phyloP scores from a whole-genome alignment of 2,329 filamentous ascomycete species.

The Fusarium setosum region DNA sequence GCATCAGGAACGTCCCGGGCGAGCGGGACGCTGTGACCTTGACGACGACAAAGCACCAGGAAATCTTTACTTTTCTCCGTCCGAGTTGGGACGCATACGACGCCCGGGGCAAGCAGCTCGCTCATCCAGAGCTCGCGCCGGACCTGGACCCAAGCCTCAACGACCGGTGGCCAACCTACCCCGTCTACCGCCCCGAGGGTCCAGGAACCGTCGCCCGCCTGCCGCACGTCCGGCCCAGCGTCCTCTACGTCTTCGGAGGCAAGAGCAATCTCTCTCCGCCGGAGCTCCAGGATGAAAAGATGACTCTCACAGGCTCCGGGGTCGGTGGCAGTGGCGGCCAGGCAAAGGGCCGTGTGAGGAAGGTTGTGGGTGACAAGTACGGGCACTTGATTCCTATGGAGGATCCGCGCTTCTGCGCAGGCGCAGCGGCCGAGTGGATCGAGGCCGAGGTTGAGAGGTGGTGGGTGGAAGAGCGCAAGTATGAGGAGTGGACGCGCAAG shows the following conservation, averaged over 20 bases:
- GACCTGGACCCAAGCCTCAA: slow-evolving; percentile 59
- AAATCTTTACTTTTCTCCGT: slow-evolving; percentile 80
- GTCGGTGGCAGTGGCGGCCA: slow-evolving; percentile 75
- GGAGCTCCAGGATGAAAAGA: slow-evolving; percentile 65
- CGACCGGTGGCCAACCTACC: slow-evolving; percentile 52
- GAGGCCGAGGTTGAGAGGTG: slow-evolving; percentile 66
- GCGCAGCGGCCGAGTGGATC: slow-evolving; percentile 67
- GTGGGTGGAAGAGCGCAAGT: slow-evolving; percentile 66
- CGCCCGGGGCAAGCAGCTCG: slow-evolving; percentile 48
- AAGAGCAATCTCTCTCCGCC: slow-evolving; percentile 66
- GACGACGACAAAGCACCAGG: slow-evolving; percentile 84
- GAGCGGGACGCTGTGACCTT: slow-evolving; percentile 72
- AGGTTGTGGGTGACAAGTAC: slow-evolving; percentile 70
- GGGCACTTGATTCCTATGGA: slow-evolving; percentile 92
- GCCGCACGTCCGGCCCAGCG: slow-evolving; percentile 69
- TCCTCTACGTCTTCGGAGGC: slow-evolving; percentile 77
- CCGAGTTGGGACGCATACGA: slow-evolving; percentile 63
- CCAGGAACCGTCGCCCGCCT: slow-evolving; percentile 66
- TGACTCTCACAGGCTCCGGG: slow-evolving; percentile 72
- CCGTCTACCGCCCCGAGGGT: slow-evolving; percentile 77
- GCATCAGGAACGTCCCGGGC: slow-evolving; percentile 72
- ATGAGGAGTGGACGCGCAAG: slow-evolving; percentile 65
- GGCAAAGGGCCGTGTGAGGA: slow-evolving; percentile 73
- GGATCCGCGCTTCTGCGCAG: slow-evolving; percentile 73
- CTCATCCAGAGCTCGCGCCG: slow-evolving; percentile 55